These are phyloP conservation scores for Secale cereale DNA, from an alignment of 176 grass and related monocot genomes.

Conservation along the genomic window DNA sequence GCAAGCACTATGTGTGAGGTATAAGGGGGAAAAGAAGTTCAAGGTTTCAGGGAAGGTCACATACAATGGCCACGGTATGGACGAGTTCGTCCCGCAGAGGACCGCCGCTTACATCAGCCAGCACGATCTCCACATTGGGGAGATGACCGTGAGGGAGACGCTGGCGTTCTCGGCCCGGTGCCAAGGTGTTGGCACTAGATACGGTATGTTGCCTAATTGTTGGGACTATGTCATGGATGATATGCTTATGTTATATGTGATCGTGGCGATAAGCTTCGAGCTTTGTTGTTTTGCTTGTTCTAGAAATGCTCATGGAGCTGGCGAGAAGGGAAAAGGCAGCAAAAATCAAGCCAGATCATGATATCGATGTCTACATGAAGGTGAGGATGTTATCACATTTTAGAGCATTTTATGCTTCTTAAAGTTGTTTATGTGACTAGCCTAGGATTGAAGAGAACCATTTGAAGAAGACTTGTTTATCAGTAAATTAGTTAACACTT, in stretches of 20 bases:
- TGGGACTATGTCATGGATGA: neutral
- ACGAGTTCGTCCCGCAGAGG: conserved; percentile 73
- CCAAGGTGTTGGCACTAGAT: conserved; percentile 83
- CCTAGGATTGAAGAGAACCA: neutral
- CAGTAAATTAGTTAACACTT: neutral
- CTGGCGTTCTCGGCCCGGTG: conserved; percentile 71
- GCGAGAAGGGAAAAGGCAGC: conserved; percentile 70
- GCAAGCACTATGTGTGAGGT: too few relatives aligned
- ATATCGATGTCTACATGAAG: conserved; percentile 92
- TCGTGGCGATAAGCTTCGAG: neutral
- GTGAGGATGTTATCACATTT: conserved; percentile 18
- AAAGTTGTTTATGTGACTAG: neutral
- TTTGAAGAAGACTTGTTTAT: neutral
- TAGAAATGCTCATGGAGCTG: conserved; percentile 79
- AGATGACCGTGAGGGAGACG: conserved; percentile 94
- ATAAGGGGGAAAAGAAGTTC: too few relatives aligned
- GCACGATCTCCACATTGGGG: conserved; percentile 78
- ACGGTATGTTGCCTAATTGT: conserved; percentile 37
- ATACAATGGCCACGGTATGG: conserved; percentile 79
- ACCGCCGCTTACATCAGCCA: conserved; percentile 84
- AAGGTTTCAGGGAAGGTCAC: conserved; percentile 59
- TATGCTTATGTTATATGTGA: neutral
- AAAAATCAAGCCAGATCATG: conserved; percentile 78
- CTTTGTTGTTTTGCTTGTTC: conserved; percentile 12
- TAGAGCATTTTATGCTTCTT: neutral